Evolutionary conservation across 371 early-diverging fungal genomes (phyloP).

Genomic region (Mucor circinelloides): DNA sequence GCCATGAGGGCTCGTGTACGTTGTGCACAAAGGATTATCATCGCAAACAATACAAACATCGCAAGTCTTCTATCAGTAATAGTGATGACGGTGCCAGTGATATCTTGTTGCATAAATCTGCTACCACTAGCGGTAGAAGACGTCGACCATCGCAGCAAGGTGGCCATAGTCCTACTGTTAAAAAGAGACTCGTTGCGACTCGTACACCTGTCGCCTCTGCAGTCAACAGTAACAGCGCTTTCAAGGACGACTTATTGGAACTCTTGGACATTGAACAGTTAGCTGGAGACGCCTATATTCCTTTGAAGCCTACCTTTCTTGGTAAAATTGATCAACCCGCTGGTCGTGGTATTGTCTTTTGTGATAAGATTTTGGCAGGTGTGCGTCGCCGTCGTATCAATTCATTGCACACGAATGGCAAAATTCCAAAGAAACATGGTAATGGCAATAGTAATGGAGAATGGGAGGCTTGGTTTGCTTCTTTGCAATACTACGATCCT

Average conservation of each 20-base stretch:
- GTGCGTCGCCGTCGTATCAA: slow-evolving; percentile 27
- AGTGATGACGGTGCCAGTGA: slow-evolving; percentile 5
- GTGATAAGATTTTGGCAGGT: slow-evolving; percentile 36
- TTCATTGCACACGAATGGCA: neutral
- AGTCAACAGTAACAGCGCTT: neutral
- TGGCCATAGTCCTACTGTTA: neutral
- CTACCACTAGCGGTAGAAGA: neutral
- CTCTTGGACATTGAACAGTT: slow-evolving; percentile 42
- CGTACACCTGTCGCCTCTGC: neutral
- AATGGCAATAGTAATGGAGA: slow-evolving; percentile 4
- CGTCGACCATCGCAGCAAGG: neutral
- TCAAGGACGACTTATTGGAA: slow-evolving; percentile 10
- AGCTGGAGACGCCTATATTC: slow-evolving; percentile 19
- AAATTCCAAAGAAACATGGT: neutral
- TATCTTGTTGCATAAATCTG: neutral
- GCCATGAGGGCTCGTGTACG: slow-evolving; percentile 20
- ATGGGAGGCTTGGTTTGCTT: slow-evolving; percentile 48
- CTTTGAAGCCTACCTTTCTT: slow-evolving; percentile 23
- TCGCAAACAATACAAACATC: slow-evolving; percentile 33
- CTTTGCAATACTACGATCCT: slow-evolving; percentile 35
- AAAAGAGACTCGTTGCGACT: neutral
- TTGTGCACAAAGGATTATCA: slow-evolving; percentile 31
- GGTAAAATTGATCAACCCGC: slow-evolving; percentile 34
- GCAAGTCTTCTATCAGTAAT: slow-evolving; percentile 6
- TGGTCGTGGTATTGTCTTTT: slow-evolving; percentile 32